phyloP scores from a whole-genome alignment of 2,329 filamentous ascomycete species.

The Trichoderma atroviride region DNA sequence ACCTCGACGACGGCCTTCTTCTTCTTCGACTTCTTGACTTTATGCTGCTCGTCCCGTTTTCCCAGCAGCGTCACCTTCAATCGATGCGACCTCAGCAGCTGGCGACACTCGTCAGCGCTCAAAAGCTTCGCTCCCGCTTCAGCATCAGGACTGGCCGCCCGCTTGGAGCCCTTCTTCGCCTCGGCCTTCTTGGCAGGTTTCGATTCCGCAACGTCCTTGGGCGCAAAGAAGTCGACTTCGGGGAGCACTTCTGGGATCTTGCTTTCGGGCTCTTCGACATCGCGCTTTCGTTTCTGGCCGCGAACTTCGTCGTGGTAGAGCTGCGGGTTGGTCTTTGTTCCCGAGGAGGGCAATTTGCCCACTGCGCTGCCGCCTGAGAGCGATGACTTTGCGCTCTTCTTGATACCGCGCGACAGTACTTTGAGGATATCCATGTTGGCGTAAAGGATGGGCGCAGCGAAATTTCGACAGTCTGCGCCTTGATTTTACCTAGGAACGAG shows the following conservation, averaged over 20 bases:
- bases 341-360: conserved; percentile 64
- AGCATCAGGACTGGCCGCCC: conserved; percentile 36
- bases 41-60: conserved; percentile 46
- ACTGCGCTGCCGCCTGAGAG: conserved; percentile 36
- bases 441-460: background rate
- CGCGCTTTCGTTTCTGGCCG: conserved; percentile 60
- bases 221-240: conserved; percentile 63
- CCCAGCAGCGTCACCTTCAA: conserved; percentile 82
- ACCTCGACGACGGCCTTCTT: conserved; percentile 51
- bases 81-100: conserved; percentile 76
- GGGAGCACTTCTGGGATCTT: conserved; percentile 42
- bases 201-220: conserved; percentile 45
- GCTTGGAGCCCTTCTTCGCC: conserved; percentile 31
- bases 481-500: background rate
- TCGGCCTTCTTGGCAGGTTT: conserved; percentile 30
- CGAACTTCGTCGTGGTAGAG: conserved; percentile 64
- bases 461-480: background rate
- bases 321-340: conserved; percentile 67
- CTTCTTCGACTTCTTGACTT: conserved; percentile 59
- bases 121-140: conserved; percentile 43
- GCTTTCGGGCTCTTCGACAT: conserved; percentile 40
- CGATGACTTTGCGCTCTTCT: conserved; percentile 50
- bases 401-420: conserved; percentile 70
- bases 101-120: conserved; percentile 71
- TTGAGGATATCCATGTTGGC: conserved; percentile 70